Conservation (phyloP, 805 yeast genomes). For the Hemisphaericaspora nanyangensis region DNA sequence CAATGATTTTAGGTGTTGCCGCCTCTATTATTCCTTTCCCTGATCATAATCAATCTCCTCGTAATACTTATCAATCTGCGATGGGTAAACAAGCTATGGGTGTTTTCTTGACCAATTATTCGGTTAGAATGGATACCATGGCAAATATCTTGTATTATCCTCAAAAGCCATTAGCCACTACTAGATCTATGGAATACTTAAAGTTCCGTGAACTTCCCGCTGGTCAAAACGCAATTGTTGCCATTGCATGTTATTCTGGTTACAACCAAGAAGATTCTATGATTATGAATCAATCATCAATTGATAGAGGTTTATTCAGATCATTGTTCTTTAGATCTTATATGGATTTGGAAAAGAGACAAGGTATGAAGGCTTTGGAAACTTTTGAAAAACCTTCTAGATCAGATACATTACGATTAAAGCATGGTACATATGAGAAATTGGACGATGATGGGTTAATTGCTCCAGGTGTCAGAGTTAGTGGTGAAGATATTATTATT, state of each 20-base stretch:
- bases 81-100: slow-evolving; percentile 99
- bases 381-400: slow-evolving; percentile 97
- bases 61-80: slow-evolving; percentile 98
- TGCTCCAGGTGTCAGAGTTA: slow-evolving; percentile 97
- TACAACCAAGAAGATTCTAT: slow-evolving; percentile 99
- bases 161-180: slow-evolving; percentile 96
- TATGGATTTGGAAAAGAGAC: slow-evolving; percentile 97
- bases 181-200: slow-evolving; percentile 95
- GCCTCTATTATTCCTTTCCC: slow-evolving; percentile 99
- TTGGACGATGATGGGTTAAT: slow-evolving; percentile 97
- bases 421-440: slow-evolving; percentile 97
- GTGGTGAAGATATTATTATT: slow-evolving; percentile 97
- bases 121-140: slow-evolving; percentile 99
- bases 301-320: slow-evolving; percentile 94
- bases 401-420: slow-evolving; percentile 89
- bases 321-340: slow-evolving; percentile 94
- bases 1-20: slow-evolving; percentile 97
- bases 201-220: slow-evolving; percentile 98
- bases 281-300: slow-evolving; percentile 98
- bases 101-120: slow-evolving; percentile 90
- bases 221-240: slow-evolving; percentile 98
- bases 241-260: slow-evolving; percentile 97
- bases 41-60: slow-evolving; percentile 98
- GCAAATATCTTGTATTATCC: slow-evolving; percentile 97
- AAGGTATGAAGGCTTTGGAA: slow-evolving; percentile 97